A percentile compares a stretch with the other conserved stretches of the same genome.
Evolutionary conservation across 306 rosid genomes (phyloP).

Genomic region (Quercus alba): DNA sequence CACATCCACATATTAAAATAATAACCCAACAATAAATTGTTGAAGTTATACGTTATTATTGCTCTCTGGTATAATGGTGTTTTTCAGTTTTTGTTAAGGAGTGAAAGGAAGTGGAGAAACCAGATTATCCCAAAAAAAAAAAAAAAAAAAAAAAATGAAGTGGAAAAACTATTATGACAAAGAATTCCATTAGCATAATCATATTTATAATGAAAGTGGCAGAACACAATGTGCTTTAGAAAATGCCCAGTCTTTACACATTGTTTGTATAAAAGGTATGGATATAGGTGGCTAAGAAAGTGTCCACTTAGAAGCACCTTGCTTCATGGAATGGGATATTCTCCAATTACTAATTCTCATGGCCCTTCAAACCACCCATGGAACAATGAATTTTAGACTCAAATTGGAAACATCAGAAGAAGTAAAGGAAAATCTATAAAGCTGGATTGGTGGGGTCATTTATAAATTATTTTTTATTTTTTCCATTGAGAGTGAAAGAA

Average conservation of each 20-base stretch:
- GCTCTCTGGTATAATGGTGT: constrained; percentile 21
- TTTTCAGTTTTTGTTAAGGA: background rate
- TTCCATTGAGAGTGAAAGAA: background rate
- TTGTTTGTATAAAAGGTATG: constrained; percentile 19
- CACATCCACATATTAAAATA: constrained; percentile 1
- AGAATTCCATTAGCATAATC: constrained; percentile 47
- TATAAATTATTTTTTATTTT: constrained; percentile 1
- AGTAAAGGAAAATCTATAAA: background rate
- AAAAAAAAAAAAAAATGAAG: background rate
- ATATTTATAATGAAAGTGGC: constrained; percentile 54
- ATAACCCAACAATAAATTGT: background rate
- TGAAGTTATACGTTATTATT: background rate
- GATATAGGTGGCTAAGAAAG: constrained; percentile 44
- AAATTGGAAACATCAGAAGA: background rate
- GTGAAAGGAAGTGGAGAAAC: constrained; percentile 40
- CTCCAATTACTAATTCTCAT: constrained; percentile 24
- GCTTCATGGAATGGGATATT: constrained; percentile 36
- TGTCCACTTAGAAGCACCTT: constrained; percentile 52
- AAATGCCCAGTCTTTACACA: constrained; percentile 31
- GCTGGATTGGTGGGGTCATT: constrained; percentile 24
- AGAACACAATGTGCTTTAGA: constrained; percentile 35
- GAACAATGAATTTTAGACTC: constrained; percentile 1
- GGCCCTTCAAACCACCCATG: constrained; percentile 25
- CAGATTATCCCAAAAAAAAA: too few species aligned
- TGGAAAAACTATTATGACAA: constrained; percentile 44